Conservation (phyloP, 1,139 yeast genomes). For the Diutina neorugosa region DNA sequence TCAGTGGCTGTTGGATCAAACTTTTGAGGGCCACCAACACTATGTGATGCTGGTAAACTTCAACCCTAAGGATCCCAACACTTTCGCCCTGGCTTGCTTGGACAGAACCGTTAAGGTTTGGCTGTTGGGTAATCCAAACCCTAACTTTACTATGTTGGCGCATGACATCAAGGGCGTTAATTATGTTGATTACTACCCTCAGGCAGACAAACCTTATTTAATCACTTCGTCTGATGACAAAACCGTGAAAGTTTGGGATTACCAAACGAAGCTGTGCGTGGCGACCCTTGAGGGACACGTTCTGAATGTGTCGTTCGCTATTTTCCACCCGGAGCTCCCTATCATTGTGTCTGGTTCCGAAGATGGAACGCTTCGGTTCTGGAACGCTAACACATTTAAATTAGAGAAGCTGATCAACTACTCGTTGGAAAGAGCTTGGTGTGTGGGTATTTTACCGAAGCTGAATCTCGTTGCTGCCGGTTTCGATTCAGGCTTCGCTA, state of each 20-base stretch:
- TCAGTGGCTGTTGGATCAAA: constrained; percentile 81
- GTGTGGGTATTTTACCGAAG: constrained; percentile 67
- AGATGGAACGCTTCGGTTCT: constrained; percentile 67
- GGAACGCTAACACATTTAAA: constrained; percentile 73
- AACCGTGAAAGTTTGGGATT: constrained; percentile 90
- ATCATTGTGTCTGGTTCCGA: constrained; percentile 75
- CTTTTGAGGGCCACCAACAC: constrained; percentile 92
- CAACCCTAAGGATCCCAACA: constrained; percentile 95
- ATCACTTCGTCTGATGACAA: constrained; percentile 90
- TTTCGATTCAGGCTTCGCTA: constrained; percentile 86
- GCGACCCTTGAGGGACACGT: constrained; percentile 92
- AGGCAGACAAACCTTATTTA: constrained; percentile 90
- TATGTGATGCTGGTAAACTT: constrained; percentile 90
- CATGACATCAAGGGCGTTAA: constrained; percentile 92
- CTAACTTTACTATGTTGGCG: constrained; percentile 85
- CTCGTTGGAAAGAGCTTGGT: constrained; percentile 95
- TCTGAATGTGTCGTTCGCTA: constrained; percentile 90
- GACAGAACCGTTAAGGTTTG: constrained; percentile 95
- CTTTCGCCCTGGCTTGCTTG: constrained; percentile 93
- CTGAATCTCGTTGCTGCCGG: constrained; percentile 84
- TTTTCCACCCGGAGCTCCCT: constrained; percentile 94
- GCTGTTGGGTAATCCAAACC: constrained; percentile 83
- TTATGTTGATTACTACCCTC: constrained; percentile 93
- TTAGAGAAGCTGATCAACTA: constrained; percentile 84
- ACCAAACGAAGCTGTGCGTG: constrained; percentile 91